These are phyloP conservation scores for Rhamnella rubrinervis DNA, from an alignment of 331 rosid species.

Conservation along the genomic window DNA sequence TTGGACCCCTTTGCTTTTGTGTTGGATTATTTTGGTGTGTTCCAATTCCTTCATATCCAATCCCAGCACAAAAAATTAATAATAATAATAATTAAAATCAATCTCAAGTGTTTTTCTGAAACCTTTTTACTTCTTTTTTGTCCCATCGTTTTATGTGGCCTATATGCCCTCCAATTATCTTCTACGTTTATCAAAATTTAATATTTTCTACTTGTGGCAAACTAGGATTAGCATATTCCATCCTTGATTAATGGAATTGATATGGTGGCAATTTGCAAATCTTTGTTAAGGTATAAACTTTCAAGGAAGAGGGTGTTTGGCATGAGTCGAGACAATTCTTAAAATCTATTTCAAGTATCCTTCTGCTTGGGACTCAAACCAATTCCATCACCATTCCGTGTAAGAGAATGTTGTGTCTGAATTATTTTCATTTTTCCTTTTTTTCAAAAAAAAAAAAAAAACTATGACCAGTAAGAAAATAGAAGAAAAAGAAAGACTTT, in stretches of 20 bases:
- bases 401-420: too few species aligned
- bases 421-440: too few species aligned
- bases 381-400: neutral
- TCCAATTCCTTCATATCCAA: constrained; percentile 22
- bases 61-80: neutral
- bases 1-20: constrained; percentile 15
- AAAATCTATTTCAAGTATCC: constrained; percentile 1
- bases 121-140: neutral
- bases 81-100: neutral
- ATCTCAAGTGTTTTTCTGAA: neutral
- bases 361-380: neutral
- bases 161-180: constrained; percentile 11
- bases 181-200: neutral
- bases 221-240: constrained; percentile 49
- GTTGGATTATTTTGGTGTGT: constrained; percentile 5
- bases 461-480: too few species aligned
- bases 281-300: neutral
- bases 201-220: constrained; percentile 10
- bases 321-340: neutral
- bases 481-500: too few species aligned
- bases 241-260: constrained; percentile 26
- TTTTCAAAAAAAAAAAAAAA: too few species aligned
- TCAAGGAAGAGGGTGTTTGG: neutral
- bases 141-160: neutral
- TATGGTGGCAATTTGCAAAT: too few species aligned